Base-by-base conservation (phyloP, 2,329 filamentous ascomycete genomes). In the Pyrenophora teres region DNA sequence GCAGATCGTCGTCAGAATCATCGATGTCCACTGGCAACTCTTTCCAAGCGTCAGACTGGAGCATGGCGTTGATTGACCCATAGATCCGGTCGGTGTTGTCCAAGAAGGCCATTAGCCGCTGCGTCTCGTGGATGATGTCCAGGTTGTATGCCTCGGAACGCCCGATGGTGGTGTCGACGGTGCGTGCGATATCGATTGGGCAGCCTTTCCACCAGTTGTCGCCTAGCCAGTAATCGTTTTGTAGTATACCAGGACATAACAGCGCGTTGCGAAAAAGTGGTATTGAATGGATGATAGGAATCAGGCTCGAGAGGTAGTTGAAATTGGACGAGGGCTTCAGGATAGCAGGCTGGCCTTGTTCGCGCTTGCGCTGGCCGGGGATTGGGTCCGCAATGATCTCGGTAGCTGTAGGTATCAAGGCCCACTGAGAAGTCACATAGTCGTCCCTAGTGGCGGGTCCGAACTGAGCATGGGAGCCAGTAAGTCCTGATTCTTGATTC, bases 241-340 rank as follows among this genome's bases (percentile, higher is more conserved):
- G 68, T 5, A 75, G 60, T 21, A 77, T 70, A 6, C 73, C 72
- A n/a, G 79, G 74, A 35, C 78, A 67, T 10, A 87, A 68, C 8
- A 87, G 74, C 7, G 81, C 80, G 63, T 86, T 83, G 49, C 83
- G 77, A 16, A 80, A 81, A 25, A 81, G 70, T 3, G 84, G 83
- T 48, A 87, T 85, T 16, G 80, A 77, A 62, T 85, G 82, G n/a
- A 85, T 76, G 51, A 87, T 85, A 4, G 83, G 85, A 37, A 87
- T 63, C 16, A 86, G 72, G 3, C 80, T 80, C 23, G 81, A 79
- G n/a, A 86, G 71, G 60, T 83, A 83, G 50, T 82, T 76, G 36
- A 74, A 76, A 37, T 78, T 76, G 10, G 79, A 75, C 2, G 80
- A 73, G 13, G 82, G 82, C 50, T 84, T 84, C 44, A 87, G 71